Evolutionary conservation across 768 basidiomycete species (phyloP), one percentile per base, ranked within the genome.

Genomic region (Boletus rubroflammeus): DNA sequence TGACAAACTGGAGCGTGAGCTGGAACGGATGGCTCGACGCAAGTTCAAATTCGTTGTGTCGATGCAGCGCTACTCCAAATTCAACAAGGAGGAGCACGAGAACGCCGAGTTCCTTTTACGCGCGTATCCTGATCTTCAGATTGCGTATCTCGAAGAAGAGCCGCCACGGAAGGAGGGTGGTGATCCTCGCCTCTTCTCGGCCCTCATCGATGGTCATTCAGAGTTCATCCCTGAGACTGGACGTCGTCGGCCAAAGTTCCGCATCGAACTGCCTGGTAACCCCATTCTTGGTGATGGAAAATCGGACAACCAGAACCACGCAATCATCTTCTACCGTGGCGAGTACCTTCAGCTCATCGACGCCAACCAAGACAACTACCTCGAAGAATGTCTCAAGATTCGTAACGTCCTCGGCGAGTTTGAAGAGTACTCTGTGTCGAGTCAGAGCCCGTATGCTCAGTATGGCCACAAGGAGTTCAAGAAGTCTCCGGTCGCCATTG

Each of bases 1-100:
- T 3, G 97, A 98, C 73, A 91, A 85, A 68, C 82, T 98, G 42
- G 97, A 98, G 71, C 85, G 90, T 31, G 97, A 98, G 72, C 81
- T 98, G 47, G 97, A 98, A 72, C 85, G 94, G 45, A 98, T 98
- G 96, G 89, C 94, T 9, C 82, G 96, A 38, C 82, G 97, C 67
- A 98, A 98, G 77, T 99, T 98, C 86, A 97, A 98, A 72, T 98
- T 98, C 63, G 84, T 98, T 61, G 94, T 98, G 26, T 98, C 96
- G 47, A 98, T 98, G 97, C 97, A 98, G 72, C 86, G 97, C 31
- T 98, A 97, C 74, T 91, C 93, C 63, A 98, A 98, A 75, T 99
- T 99, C 81, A 97, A 93, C 81, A 94, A 95, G 78, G 97, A 98
- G 73, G 97, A 99, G 70, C 87, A 94, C 54, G 97, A 98, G 77